phyloP scores from a whole-genome alignment of 192 early-diverging fungal species.

The Coemansia umbellata region DNA sequence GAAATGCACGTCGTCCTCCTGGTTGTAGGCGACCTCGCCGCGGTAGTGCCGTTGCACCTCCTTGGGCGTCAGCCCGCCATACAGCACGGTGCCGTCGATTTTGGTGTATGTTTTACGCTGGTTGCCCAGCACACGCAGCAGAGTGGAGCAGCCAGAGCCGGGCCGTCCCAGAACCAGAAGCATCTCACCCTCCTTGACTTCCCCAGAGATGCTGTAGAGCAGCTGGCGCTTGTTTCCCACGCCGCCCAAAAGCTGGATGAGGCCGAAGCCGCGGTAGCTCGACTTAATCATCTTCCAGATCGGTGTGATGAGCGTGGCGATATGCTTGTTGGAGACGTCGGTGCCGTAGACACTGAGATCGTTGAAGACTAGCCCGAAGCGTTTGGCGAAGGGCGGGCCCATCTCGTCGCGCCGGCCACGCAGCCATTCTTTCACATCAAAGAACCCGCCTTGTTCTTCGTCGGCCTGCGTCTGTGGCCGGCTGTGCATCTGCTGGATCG shows the following conservation, averaged over 20 bases:
- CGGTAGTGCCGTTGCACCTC: constrained; percentile 61
- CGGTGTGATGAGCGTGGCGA: constrained; percentile 36
- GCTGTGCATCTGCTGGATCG: constrained; percentile 29
- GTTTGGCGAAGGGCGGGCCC: constrained; percentile 40
- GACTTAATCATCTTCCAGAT: constrained; percentile 33
- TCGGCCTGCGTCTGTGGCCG: constrained; percentile 1
- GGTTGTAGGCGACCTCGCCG: constrained; percentile 54
- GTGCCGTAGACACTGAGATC: constrained; percentile 36
- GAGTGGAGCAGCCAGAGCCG: constrained; percentile 63
- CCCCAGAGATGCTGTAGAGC: constrained; percentile 60
- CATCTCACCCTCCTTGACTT: constrained; percentile 69
- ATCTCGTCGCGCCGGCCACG: constrained; percentile 2
- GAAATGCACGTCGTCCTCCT: constrained; percentile 69
- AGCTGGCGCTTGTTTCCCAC: constrained; percentile 28
- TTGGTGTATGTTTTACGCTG: constrained; percentile 54
- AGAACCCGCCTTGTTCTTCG: background rate
- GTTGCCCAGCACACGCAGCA: constrained; percentile 62
- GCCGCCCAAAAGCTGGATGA: constrained; percentile 7
- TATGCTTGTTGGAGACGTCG: constrained; percentile 35
- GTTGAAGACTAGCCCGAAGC: constrained; percentile 38
- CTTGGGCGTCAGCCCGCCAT: constrained; percentile 61
- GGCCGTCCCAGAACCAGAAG: constrained; percentile 66
- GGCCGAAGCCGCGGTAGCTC: constrained; percentile 12
- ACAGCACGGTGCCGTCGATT: constrained; percentile 58
- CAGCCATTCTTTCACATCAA: constrained; percentile 26